Percentiles rank a stretch among this genome's conserved stretches.
phyloP scores from a whole-genome alignment of 345 rosid genomes.

The Bruguiera parviflora region DNA sequence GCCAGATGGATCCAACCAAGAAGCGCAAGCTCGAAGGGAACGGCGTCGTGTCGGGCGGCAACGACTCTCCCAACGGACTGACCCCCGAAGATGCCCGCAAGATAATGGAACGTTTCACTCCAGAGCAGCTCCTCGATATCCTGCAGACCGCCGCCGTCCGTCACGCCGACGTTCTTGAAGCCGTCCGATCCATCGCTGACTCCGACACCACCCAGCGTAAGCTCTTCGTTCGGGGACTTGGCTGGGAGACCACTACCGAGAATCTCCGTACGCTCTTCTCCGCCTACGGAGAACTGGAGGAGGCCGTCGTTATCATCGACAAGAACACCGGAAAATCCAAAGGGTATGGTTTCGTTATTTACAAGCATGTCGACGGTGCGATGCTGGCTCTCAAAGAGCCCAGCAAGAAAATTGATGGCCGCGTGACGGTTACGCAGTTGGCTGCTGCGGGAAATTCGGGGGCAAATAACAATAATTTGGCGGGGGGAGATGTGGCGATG shows the following conservation, averaged over 20 bases:
- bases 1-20: too few relatives aligned
- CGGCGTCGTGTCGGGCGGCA: too few relatives aligned
- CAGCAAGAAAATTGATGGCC: conserved; percentile 73
- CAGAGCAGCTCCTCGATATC: conserved; percentile 64
- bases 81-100: not conserved
- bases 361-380: conserved; percentile 67
- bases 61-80: too few relatives aligned
- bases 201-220: conserved; percentile 68
- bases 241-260: conserved; percentile 82
- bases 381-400: conserved; percentile 70
- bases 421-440: conserved; percentile 75
- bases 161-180: conserved; percentile 50
- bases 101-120: not conserved
- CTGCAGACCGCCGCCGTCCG: conserved; percentile 46
- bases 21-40: too few relatives aligned
- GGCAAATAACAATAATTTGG: conserved; percentile 30
- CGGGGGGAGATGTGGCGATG: conserved; percentile 40
- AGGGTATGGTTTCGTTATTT: conserved; percentile 79
- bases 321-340: conserved; percentile 70
- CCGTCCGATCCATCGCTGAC: conserved; percentile 60
- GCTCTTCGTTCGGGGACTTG: conserved; percentile 81
- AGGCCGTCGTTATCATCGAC: conserved; percentile 55
- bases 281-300: conserved; percentile 69
- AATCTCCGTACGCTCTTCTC: conserved; percentile 57
- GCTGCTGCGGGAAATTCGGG: conserved; percentile 53